phyloP scores from a whole-genome alignment of 352 stramenopile species.

The Phytophthora chlamydospora region DNA sequence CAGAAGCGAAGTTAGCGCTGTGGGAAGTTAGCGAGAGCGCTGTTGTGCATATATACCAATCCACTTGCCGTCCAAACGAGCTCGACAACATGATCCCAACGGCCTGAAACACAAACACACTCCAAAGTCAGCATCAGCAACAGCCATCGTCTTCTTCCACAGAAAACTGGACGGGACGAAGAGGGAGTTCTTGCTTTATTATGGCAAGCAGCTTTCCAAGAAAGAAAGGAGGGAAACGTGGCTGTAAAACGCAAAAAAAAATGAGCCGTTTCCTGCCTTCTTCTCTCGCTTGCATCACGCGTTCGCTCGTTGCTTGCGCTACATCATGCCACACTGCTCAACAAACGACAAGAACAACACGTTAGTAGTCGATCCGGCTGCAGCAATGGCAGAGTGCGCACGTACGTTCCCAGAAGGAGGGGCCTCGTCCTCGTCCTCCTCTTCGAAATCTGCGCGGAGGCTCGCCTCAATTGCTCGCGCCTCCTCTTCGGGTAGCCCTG shows the following conservation, averaged over 20 bases:
- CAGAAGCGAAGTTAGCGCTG: background rate
- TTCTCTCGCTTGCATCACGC: slow-evolving; percentile 27
- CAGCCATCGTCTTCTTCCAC: background rate
- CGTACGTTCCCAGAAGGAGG: slow-evolving; percentile 60
- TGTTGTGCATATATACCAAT: no score
- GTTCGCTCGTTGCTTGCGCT: slow-evolving; percentile 17
- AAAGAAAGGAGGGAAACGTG: slow-evolving; percentile 13
- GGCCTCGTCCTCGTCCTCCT: slow-evolving; percentile 62
- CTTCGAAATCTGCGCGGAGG: slow-evolving; percentile 53
- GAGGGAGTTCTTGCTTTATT: slow-evolving; percentile 25
- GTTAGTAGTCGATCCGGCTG: slow-evolving; percentile 6
- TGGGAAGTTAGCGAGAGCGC: no score
- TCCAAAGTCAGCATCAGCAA: slow-evolving; percentile 1
- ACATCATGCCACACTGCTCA: slow-evolving; percentile 44
- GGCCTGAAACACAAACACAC: no score
- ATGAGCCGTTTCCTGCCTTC: slow-evolving; percentile 5
- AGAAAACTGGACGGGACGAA: background rate
- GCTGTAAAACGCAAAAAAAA: slow-evolving; percentile 27
- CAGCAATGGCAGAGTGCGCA: slow-evolving; percentile 10
- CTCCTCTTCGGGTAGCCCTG: slow-evolving; percentile 64
- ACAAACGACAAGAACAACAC: slow-evolving; percentile 8
- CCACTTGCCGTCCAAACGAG: no score
- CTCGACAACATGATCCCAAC: no score
- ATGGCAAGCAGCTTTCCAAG: slow-evolving; percentile 29
- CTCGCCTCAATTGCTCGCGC: slow-evolving; percentile 67